Conservation (phyloP, 148 eudicot genomes). For the Hydrangea macrophylla region DNA sequence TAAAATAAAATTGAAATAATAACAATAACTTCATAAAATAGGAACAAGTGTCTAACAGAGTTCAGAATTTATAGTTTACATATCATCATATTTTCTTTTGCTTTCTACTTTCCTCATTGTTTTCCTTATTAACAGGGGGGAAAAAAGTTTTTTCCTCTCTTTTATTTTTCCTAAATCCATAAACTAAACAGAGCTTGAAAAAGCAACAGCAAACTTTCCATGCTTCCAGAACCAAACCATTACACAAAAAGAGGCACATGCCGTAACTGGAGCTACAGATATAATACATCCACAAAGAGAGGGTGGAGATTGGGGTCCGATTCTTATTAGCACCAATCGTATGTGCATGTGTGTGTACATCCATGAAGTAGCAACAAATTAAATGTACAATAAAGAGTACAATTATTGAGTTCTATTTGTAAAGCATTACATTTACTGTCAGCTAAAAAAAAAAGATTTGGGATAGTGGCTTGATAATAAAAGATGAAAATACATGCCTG, state of each 20-base stretch:
- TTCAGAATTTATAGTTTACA: too few species aligned
- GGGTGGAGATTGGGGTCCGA: neutral
- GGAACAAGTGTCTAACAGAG: too few species aligned
- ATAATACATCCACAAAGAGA: neutral
- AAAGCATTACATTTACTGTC: neutral
- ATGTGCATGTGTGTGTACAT: neutral
- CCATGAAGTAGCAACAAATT: neutral
- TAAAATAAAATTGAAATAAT: too few species aligned
- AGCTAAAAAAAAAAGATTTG: neutral
- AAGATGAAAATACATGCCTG: constrained; percentile 41
- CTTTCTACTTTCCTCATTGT: too few species aligned
- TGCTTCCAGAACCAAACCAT: neutral
- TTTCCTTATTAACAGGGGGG: too few species aligned
- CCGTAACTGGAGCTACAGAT: neutral
- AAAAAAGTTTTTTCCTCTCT: too few species aligned
- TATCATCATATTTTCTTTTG: too few species aligned
- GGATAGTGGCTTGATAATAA: neutral
- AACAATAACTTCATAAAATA: too few species aligned
- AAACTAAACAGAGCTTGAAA: too few species aligned
- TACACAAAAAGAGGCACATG: neutral
- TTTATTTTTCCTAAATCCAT: too few species aligned
- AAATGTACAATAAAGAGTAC: neutral
- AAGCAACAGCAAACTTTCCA: too few species aligned
- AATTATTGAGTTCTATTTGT: neutral
- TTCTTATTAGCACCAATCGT: too few species aligned